phyloP scores from a whole-genome alignment of 2,329 filamentous ascomycete genomes.

The Sporothrix humicola region DNA sequence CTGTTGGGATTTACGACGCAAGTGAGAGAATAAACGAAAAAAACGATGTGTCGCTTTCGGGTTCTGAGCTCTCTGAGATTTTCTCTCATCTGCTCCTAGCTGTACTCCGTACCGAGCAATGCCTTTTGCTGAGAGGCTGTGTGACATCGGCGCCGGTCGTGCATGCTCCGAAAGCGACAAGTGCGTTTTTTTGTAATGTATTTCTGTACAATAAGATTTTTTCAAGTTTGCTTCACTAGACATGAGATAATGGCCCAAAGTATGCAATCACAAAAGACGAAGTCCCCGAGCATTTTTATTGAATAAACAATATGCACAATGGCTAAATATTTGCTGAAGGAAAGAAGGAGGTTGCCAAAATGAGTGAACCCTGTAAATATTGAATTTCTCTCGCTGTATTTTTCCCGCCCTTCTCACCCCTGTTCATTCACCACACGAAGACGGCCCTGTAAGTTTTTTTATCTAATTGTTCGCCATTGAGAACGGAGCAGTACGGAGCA shows the following conservation, averaged over 20 bases:
- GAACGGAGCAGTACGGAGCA: not conserved
- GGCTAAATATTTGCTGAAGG: not conserved
- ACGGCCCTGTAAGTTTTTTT: not conserved
- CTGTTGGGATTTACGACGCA: not conserved
- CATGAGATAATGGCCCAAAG: not conserved
- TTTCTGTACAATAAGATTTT: not conserved
- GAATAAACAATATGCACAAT: not conserved
- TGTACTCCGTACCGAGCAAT: not conserved
- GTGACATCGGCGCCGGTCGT: not conserved
- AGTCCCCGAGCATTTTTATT: not conserved
- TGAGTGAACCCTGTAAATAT: not conserved
- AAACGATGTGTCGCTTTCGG: constrained; percentile 16
- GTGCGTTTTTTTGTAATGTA: not conserved
- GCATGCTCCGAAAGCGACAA: not conserved
- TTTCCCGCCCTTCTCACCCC: not conserved
- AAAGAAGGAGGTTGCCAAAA: not conserved
- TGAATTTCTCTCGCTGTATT: not conserved
- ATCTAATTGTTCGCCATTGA: not conserved
- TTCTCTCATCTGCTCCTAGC: not conserved
- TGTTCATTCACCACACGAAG: not conserved
- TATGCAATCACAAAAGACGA: not conserved
- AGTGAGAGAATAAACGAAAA: not conserved
- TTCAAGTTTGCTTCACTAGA: not conserved
- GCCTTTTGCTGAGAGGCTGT: not conserved
- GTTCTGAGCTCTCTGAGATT: not conserved